Evolutionary conservation across 257 asterid genomes (phyloP).

Genomic region (Jaltomata sinuosa): DNA sequence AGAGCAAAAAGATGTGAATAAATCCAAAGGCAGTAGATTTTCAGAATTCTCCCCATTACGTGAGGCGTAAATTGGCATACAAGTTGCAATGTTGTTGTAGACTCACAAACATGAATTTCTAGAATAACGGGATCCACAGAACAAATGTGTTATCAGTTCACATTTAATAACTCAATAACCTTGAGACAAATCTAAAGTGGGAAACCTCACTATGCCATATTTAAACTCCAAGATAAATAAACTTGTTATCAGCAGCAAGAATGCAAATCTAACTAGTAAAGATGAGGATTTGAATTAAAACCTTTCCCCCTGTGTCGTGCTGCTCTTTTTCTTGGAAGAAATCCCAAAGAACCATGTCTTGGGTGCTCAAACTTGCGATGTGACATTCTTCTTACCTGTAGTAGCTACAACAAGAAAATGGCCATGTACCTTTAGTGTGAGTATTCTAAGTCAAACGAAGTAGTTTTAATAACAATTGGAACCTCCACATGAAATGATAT

Average conservation of each 20-base stretch:
- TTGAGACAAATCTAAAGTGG: background rate
- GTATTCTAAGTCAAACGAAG: background rate
- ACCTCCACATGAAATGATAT: background rate
- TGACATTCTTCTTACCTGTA: constrained; percentile 38
- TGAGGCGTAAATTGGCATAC: background rate
- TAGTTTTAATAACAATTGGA: background rate
- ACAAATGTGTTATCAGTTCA: background rate
- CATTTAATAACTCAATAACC: background rate
- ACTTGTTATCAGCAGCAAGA: background rate
- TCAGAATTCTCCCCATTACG: background rate
- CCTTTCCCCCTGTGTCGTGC: constrained; percentile 82
- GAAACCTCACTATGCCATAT: background rate
- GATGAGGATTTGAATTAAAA: background rate
- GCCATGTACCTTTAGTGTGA: too few relatives aligned
- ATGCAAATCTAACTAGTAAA: background rate
- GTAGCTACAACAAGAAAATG: background rate
- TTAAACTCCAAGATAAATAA: background rate
- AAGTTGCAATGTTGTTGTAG: background rate
- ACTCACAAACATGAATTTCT: background rate
- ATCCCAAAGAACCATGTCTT: constrained; percentile 85
- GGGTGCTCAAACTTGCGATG: constrained; percentile 95
- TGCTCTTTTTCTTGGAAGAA: constrained; percentile 81
- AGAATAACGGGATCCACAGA: background rate
- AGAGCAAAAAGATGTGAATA: background rate
- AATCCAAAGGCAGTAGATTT: background rate